These are phyloP conservation scores for Claviceps africana DNA, from an alignment of 2,329 filamentous ascomycete species.

Conservation along the genomic window DNA sequence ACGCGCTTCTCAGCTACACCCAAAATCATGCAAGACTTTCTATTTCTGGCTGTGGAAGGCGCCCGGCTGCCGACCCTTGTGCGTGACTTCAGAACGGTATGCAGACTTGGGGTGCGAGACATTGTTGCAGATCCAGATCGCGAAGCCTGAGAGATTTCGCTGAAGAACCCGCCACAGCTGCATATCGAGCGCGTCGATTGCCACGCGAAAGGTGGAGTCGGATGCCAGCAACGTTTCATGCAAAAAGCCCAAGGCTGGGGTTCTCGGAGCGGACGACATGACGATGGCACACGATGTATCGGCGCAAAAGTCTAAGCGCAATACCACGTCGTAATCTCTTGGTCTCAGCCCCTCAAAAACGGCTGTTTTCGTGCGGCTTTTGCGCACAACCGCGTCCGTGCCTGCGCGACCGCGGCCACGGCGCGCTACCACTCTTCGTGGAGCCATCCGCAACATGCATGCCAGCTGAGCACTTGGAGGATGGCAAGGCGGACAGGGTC, in stretches of 20 bases:
- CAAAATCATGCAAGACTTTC: not conserved
- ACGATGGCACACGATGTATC: not conserved
- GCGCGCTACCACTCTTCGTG: not conserved
- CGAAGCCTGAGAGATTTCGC: not conserved
- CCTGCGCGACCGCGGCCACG: too few relatives aligned
- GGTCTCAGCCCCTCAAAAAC: conserved; percentile 1
- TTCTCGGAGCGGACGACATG: too few relatives aligned
- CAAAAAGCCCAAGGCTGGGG: too few relatives aligned
- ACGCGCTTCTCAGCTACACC: not conserved
- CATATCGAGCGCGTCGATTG: not conserved
- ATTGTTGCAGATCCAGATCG: not conserved
- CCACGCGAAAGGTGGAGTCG: not conserved
- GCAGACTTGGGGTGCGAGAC: not conserved
- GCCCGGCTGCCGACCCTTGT: too few relatives aligned
- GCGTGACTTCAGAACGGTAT: not conserved
- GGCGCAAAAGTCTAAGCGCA: not conserved
- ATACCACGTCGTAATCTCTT: conserved; percentile 1
- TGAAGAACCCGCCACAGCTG: not conserved
- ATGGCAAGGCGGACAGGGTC: too few relatives aligned
- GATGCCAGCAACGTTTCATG: not conserved
- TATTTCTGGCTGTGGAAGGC: not conserved
- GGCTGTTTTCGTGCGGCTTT: too few relatives aligned
- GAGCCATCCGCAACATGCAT: not conserved
- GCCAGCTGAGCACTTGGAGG: not conserved
- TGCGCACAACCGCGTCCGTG: too few relatives aligned